Evolutionary conservation across 257 asterid genomes (phyloP), one percentile per base, ranked within the genome.

Genomic region (Coffea canephora): DNA sequence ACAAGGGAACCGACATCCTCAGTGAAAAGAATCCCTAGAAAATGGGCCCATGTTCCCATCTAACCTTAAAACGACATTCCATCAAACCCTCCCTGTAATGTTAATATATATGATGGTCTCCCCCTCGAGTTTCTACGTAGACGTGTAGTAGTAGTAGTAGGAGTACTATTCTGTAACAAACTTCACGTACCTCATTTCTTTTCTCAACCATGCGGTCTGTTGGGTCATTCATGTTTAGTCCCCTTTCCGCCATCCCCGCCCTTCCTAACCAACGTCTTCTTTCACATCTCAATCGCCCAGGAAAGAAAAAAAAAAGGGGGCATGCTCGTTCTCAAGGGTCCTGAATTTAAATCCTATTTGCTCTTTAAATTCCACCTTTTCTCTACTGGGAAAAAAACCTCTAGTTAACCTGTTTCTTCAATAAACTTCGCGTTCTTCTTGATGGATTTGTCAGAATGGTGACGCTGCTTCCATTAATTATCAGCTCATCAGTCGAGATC

Each of bases 1-100:
- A 78, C 55, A 27, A 79, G 78, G 78, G 77, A 75, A 81, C 87
- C 90, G 91, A 89, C 91, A 91, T 43, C 13, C 43, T 64, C 52
- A 73, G 73, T 45, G 43, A 23, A n/a, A 61, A 83, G 16, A 86
- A 88, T 78, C 78, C 87, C 85, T 80, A 10, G 13, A 9, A 3
- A 68, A 70, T 27, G 93, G 94, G 31, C 93, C 93, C 91, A 88
- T 84, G 84, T 75, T 87, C 80, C 87, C 94, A 93, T 91, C 99
- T 90, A 95, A 95, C 99, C 91, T 80, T 88, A 88, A 91, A 89
- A 88, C 73, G 99, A 95, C 98, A 80, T 88, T 87, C 87, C 82
- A 93, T 93, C 99, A 88, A 89, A 48, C 91, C 79, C 71, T 15
- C 6, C 39, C 77, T 73, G 71, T 66, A 69, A 70, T 76, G 23